phyloP scores from a whole-genome alignment of 2,329 filamentous ascomycete genomes.

The Alternaria angustiovoidea region DNA sequence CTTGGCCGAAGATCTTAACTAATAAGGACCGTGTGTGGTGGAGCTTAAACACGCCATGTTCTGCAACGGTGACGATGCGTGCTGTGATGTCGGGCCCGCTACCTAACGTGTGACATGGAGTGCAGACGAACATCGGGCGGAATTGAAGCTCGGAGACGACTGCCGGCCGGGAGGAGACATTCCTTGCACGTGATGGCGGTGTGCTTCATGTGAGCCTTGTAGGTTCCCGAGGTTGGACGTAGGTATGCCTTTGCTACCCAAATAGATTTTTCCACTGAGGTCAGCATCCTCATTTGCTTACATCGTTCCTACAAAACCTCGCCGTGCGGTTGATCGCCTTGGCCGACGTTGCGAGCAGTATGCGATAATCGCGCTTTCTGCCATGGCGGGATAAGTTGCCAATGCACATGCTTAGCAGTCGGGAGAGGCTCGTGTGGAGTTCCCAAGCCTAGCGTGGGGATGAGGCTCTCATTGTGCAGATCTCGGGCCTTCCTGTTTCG shows the following conservation, averaged over 20 bases:
- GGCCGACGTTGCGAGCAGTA: not conserved
- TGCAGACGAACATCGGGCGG: conserved; percentile 10
- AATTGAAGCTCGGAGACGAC: conserved; percentile 7
- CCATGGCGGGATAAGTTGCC: conserved; percentile 16
- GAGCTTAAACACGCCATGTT: conserved; percentile 21
- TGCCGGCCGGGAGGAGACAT: conserved; percentile 18
- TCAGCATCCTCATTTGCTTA: not conserved
- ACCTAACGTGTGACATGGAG: conserved; percentile 13
- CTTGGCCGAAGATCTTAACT: conserved; percentile 41
- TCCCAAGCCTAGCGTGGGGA: conserved; percentile 10
- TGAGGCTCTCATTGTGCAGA: conserved; percentile 9
- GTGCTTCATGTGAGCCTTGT: not conserved
- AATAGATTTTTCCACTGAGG: not conserved
- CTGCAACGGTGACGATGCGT: conserved; percentile 23
- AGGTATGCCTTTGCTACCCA: not conserved
- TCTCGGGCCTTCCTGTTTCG: conserved; percentile 12
- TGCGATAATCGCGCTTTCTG: conserved; percentile 3
- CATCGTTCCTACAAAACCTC: not conserved
- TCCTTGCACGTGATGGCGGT: not conserved
- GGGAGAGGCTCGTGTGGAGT: conserved; percentile 12
- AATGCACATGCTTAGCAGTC: conserved; percentile 16
- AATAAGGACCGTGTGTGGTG: conserved; percentile 22
- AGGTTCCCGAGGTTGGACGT: not conserved
- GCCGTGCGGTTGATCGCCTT: conserved; percentile 1
- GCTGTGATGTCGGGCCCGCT: conserved; percentile 21